phyloP scores from a whole-genome alignment of 169 alveolate species.

The Eimeria necatrix region DNA sequence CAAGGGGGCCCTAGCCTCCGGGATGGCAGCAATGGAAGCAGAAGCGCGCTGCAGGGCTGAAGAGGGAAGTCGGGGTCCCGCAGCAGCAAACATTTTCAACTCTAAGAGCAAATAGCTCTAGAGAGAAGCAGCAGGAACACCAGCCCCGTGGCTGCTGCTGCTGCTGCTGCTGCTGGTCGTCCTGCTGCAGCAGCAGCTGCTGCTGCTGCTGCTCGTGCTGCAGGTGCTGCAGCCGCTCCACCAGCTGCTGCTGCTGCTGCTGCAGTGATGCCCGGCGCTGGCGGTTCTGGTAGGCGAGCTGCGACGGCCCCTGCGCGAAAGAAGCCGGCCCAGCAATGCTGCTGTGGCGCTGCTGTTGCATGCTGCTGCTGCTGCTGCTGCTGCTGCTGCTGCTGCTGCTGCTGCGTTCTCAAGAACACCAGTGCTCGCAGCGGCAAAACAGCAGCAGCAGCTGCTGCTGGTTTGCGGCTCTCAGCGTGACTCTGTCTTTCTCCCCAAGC shows the following conservation, averaged over 20 bases:
- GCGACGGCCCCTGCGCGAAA: neutral
- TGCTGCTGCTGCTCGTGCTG: neutral
- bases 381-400: neutral
- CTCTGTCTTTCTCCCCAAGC: too few species aligned
- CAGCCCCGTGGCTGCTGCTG: neutral
- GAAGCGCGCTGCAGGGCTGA: neutral
- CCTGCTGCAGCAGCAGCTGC: neutral
- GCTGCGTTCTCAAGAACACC: neutral
- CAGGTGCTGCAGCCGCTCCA: neutral
- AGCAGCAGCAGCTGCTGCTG: too few species aligned
- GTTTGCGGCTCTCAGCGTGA: too few species aligned
- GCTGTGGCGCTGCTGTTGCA: constrained; percentile 6
- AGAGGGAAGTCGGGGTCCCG: neutral
- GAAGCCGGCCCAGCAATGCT: neutral
- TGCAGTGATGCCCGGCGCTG: neutral
- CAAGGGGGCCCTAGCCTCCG: neutral
- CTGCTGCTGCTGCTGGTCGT: neutral
- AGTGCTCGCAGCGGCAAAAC: too few species aligned
- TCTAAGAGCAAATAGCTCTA: neutral
- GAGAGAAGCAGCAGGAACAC: neutral
- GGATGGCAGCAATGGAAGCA: neutral
- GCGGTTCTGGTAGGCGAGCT: neutral
- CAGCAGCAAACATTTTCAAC: neutral
- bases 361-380: neutral
- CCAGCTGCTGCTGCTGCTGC: neutral